Evolutionary conservation across 345 rosid species (phyloP).

Genomic region (Trapa bicornis): DNA sequence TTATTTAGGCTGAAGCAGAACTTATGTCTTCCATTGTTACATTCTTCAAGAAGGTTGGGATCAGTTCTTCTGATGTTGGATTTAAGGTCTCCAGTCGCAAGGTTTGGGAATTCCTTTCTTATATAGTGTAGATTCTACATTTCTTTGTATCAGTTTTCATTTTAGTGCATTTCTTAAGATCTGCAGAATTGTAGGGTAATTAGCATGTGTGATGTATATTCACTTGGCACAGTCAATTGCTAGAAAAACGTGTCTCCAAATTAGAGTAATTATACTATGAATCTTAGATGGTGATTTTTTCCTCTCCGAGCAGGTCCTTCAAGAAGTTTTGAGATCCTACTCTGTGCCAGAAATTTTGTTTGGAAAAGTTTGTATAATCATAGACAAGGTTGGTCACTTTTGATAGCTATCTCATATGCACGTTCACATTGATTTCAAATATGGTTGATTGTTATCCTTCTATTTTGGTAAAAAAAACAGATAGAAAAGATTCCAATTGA

Average conservation of each 20-base stretch:
- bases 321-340: conserved; percentile 61
- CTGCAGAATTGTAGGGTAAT: neutral
- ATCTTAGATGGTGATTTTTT: neutral
- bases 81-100: conserved; percentile 91
- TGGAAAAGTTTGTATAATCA: conserved; percentile 70
- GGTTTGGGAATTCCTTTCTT: conserved; percentile 24
- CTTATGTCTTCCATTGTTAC: conserved; percentile 69
- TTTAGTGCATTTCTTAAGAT: neutral
- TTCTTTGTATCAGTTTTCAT: neutral
- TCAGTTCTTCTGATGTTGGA: conserved; percentile 76
- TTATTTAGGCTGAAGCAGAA: conserved; percentile 84
- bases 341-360: conserved; percentile 59
- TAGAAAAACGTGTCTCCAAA: neutral
- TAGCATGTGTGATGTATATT: neutral
- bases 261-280: neutral
- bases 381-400: conserved; percentile 67
- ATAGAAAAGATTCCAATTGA: conserved; percentile 64
- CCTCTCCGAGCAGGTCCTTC: conserved; percentile 48
- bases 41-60: conserved; percentile 75
- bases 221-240: neutral
- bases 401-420: neutral
- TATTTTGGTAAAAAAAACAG: conserved; percentile 22
- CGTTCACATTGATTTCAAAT: neutral
- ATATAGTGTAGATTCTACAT: neutral
- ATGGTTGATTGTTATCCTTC: neutral